Evolutionary conservation across 306 rosid species (phyloP).

Genomic region (Quercus cerris): DNA sequence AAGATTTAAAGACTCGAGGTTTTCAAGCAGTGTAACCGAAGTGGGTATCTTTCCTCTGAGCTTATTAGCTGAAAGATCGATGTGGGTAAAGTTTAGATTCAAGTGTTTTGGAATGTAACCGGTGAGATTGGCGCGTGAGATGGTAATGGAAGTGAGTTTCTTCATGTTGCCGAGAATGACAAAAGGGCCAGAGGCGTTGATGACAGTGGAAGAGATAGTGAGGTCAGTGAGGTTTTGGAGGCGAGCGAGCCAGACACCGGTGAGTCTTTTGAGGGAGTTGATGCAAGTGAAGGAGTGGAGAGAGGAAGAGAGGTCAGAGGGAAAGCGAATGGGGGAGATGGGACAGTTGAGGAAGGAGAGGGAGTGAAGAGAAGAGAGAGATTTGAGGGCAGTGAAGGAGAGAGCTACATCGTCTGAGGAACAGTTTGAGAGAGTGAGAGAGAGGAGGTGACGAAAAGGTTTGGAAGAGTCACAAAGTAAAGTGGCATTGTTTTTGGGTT

Average conservation of each 20-base stretch:
- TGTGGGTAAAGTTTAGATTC: constrained; percentile 60
- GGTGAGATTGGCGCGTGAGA: constrained; percentile 75
- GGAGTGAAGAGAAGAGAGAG: constrained; percentile 71
- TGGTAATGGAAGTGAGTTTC: constrained; percentile 56
- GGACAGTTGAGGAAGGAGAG: constrained; percentile 86
- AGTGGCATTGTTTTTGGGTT: constrained; percentile 60
- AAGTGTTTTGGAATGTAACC: constrained; percentile 62
- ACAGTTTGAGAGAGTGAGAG: constrained; percentile 71
- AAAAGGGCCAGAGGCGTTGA: constrained; percentile 67
- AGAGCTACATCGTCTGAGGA: constrained; percentile 59
- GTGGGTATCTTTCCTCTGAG: constrained; percentile 63
- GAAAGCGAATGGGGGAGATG: constrained; percentile 72
- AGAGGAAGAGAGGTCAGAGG: constrained; percentile 62
- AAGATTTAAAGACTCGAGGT: constrained; percentile 57
- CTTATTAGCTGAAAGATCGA: constrained; percentile 70
- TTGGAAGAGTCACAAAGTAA: constrained; percentile 53
- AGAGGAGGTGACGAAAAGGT: constrained; percentile 82
- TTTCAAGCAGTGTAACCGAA: constrained; percentile 63
- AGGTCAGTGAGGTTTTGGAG: constrained; percentile 79
- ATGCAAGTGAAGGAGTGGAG: constrained; percentile 74
- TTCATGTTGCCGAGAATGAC: constrained; percentile 74
- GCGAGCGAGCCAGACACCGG: constrained; percentile 85
- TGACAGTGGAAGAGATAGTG: constrained; percentile 45
- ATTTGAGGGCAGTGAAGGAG: constrained; percentile 90
- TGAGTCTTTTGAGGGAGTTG: constrained; percentile 50